Percentiles rank a stretch among this genome's conserved stretches.
Evolutionary conservation across 2,329 filamentous ascomycete genomes (phyloP).

Genomic region (Ceratocystis lukuohia): DNA sequence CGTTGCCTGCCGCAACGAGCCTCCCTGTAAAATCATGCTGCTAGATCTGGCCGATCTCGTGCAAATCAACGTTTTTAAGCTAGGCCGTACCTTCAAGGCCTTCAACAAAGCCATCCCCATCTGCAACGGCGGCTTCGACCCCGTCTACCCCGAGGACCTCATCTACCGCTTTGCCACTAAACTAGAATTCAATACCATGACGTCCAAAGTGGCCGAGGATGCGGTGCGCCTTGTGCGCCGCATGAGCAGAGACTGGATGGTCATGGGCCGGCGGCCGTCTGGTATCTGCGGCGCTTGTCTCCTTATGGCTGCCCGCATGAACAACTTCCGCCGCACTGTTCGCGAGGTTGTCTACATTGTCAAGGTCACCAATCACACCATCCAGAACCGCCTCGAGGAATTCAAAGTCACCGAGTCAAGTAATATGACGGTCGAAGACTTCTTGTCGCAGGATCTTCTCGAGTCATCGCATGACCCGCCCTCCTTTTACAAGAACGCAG

Average conservation of each 20-base stretch:
- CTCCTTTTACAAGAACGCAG: constrained; percentile 56
- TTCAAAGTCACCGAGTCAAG: constrained; percentile 81
- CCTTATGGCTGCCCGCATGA: constrained; percentile 91
- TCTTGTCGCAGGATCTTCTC: constrained; percentile 56
- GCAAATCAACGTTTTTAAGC: constrained; percentile 77
- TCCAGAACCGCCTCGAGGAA: constrained; percentile 80
- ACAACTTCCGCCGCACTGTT: constrained; percentile 88
- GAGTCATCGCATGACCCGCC: constrained; percentile 71
- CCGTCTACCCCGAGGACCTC: constrained; percentile 75
- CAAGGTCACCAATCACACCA: constrained; percentile 87
- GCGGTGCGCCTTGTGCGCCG: constrained; percentile 76
- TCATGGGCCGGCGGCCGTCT: constrained; percentile 80
- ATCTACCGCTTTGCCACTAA: constrained; percentile 84
- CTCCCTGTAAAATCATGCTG: constrained; percentile 74
- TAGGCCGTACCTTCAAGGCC: constrained; percentile 81
- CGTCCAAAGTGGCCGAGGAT: constrained; percentile 73
- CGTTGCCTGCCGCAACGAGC: constrained; percentile 66
- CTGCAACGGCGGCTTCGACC: constrained; percentile 49
- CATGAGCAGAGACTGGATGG: constrained; percentile 97
- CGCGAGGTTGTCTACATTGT: constrained; percentile 96
- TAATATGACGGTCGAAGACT: constrained; percentile 75
- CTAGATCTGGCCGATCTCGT: constrained; percentile 85
- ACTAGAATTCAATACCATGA: constrained; percentile 75
- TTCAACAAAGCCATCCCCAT: constrained; percentile 59
- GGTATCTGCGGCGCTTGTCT: constrained; percentile 90